Percentiles rank a stretch among this genome's conserved stretches.
phyloP scores from a whole-genome alignment of 1,284 basidiomycete genomes.

The Porodaedalea pini region DNA sequence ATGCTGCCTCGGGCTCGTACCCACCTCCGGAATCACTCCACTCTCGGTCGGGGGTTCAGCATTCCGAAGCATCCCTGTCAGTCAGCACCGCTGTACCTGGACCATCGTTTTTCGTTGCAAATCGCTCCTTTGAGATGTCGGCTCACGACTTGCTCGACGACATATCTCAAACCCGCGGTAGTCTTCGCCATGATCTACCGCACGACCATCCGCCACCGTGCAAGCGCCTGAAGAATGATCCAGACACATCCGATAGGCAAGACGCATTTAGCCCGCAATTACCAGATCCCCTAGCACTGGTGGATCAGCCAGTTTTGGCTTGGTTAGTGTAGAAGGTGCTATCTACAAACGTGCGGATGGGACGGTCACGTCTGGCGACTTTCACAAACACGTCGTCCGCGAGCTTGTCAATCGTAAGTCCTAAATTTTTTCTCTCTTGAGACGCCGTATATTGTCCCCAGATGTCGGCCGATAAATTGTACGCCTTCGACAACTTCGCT shows the following conservation, averaged over 20 bases:
- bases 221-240: constrained; percentile 7
- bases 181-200: neutral
- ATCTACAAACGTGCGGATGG: neutral
- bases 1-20: constrained; percentile 2
- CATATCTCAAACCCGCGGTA: neutral
- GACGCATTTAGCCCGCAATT: neutral
- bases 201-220: neutral
- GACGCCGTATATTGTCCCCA: constrained; percentile 5
- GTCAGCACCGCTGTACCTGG: neutral
- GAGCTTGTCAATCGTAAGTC: constrained; percentile 71
- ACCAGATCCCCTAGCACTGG: neutral
- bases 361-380: neutral
- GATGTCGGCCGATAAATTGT: constrained; percentile 9
- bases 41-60: neutral
- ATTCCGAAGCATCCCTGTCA: neutral
- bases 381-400: constrained; percentile 44
- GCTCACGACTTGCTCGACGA: neutral
- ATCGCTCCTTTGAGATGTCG: neutral
- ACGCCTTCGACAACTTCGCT: neutral
- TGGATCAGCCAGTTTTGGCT: neutral
- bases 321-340: neutral
- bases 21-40: neutral
- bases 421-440: neutral
- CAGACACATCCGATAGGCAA: neutral
- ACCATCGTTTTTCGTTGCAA: neutral